Evolutionary conservation across 23 red algal species (phyloP), one percentile per base, ranked within the genome.

Genomic region (Pyropia yezoensis): DNA sequence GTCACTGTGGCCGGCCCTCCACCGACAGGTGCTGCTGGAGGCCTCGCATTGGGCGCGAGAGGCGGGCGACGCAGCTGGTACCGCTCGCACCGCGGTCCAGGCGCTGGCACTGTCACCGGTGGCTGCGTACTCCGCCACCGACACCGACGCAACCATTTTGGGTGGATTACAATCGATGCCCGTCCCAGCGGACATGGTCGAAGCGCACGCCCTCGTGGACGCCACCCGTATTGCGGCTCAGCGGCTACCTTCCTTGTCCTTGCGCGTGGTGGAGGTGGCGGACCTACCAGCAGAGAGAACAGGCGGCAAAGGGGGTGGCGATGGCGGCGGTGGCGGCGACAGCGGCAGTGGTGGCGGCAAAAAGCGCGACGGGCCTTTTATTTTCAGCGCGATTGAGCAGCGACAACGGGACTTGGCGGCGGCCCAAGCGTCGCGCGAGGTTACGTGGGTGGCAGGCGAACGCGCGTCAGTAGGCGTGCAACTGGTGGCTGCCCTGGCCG

Each of bases 331-430:
- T 33, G 73, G 73, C 14, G 26, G n/a, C 21, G 52, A 22, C 33
- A 26, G 47, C n/a, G 52, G 9, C 18, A 8, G 25, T 22, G 50
- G 5, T 23, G 23, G 20, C 18, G n/a, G 51, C 19, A n/a, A 52
- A 19, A 22, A 58, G 2, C 57, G 71, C 30, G 63, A 54, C 22
- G 76, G 62, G 57, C 82, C 82, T 18, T 87, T 87, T 54, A 76
- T 87, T 69, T 87, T 76, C 52, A 87, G 76, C 69, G 60, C 82
- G 7, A 76, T 87, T 63, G 82, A 75, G 63, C 62, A 62, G n/a
- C 74, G 68, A 14, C 52, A 71, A 17, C 54, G 59, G 33, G 69
- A 49, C 22, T 58, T 51, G 29, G 82, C 69, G 5, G 70, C 58
- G 27, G 82, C 82, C 1, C 57, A 58, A 33, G 82, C 82, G 16